phyloP scores from a whole-genome alignment of 495 filamentous ascomycete genomes.

The Poronia punctata region DNA sequence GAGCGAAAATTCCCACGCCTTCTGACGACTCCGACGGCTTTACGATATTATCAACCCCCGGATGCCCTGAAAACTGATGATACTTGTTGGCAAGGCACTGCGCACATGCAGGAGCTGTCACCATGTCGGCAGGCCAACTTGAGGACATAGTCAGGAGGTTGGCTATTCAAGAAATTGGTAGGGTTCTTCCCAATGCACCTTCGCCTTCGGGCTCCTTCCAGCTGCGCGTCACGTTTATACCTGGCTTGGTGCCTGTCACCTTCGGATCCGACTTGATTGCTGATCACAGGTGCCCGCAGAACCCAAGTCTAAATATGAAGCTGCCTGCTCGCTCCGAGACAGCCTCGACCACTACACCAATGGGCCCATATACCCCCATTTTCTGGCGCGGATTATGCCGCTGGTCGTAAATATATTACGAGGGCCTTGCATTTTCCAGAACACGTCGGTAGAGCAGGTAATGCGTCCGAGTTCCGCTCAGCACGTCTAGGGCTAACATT shows the following conservation, averaged over 20 bases:
- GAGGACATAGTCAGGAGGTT: conserved; percentile 49
- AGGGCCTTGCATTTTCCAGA: conserved; percentile 86
- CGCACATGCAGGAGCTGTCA: conserved; percentile 26
- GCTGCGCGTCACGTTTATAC: neutral
- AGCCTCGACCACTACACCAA: conserved; percentile 63
- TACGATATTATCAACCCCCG: too few relatives aligned
- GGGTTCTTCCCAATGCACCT: neutral
- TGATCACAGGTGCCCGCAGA: conserved; percentile 41
- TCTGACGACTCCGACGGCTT: too few relatives aligned
- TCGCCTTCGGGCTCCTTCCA: too few relatives aligned
- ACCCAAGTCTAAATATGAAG: conserved; percentile 64
- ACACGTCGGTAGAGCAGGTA: conserved; percentile 77
- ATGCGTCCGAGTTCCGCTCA: neutral
- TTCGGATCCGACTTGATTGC: neutral
- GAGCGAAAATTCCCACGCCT: too few relatives aligned
- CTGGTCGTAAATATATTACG: conserved; percentile 80
- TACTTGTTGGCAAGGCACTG: conserved; percentile 5
- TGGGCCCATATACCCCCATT: conserved; percentile 57
- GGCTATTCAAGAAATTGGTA: conserved; percentile 47
- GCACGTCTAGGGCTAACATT: conserved; percentile 14
- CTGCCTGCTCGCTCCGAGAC: conserved; percentile 75
- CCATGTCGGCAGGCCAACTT: conserved; percentile 45
- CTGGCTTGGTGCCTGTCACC: neutral
- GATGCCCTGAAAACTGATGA: neutral
- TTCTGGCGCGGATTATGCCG: conserved; percentile 81